Evolutionary conservation across 495 filamentous ascomycete genomes (phyloP).

Genomic region (Penicillium bialowiezense): DNA sequence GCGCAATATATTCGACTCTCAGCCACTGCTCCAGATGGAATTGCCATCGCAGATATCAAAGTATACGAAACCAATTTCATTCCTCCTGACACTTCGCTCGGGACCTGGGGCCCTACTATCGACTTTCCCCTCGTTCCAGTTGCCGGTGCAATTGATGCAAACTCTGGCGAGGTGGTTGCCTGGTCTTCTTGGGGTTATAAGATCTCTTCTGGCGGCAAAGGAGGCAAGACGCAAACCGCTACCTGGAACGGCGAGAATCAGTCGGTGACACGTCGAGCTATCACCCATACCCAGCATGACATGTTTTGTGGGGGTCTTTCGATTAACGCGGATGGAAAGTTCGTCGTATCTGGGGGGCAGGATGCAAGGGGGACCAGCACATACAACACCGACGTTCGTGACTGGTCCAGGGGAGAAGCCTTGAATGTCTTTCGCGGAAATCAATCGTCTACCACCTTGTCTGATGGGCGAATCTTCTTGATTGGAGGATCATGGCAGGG

Average conservation of each 20-base stretch:
- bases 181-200: conserved; percentile 39
- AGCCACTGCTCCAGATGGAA: conserved; percentile 18
- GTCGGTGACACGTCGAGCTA: conserved; percentile 29
- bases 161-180: conserved; percentile 35
- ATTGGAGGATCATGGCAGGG: conserved; percentile 57
- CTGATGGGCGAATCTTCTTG: conserved; percentile 54
- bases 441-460: conserved; percentile 46
- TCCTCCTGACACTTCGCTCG: conserved; percentile 7
- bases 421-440: conserved; percentile 57
- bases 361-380: conserved; percentile 43
- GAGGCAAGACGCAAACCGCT: conserved; percentile 41
- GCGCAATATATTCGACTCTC: conserved; percentile 38
- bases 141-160: conserved; percentile 30
- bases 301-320: conserved; percentile 63
- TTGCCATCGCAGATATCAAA: conserved; percentile 26
- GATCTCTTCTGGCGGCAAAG: conserved; percentile 25
- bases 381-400: conserved; percentile 29
- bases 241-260: conserved; percentile 34
- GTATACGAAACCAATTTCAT: conserved; percentile 12
- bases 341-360: conserved; percentile 53
- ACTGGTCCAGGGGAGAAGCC: conserved; percentile 27
- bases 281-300: conserved; percentile 48
- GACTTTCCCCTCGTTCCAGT: conserved; percentile 51
- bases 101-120: conserved; percentile 46
- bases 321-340: conserved; percentile 41